Conservation (phyloP, 2,329 filamentous ascomycete species). For the Bipolaris zeicola region DNA sequence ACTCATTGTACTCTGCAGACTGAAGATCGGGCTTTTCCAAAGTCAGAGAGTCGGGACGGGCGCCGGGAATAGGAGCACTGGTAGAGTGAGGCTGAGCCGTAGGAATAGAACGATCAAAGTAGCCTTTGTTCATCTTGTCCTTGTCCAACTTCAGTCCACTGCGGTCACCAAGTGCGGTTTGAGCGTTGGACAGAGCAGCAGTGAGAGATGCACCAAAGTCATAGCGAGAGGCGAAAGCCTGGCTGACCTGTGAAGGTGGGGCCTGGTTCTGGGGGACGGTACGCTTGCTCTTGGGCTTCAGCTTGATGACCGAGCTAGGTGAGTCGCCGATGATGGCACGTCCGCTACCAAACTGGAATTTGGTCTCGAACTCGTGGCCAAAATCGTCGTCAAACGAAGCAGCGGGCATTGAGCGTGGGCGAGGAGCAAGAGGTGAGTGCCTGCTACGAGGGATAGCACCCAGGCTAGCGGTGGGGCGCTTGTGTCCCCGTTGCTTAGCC, state of each 20-base stretch:
- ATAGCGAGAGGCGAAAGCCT: slow-evolving; percentile 89
- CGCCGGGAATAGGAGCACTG: slow-evolving; percentile 46
- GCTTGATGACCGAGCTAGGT: slow-evolving; percentile 63
- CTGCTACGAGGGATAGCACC: slow-evolving; percentile 57
- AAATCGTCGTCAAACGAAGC: slow-evolving; percentile 71
- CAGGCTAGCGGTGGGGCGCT: slow-evolving; percentile 56
- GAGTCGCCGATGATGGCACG: slow-evolving; percentile 63
- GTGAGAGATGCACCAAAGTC: slow-evolving; percentile 93
- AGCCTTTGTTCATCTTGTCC: slow-evolving; percentile 28
- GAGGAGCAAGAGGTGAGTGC: slow-evolving; percentile 53
- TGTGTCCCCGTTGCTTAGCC: slow-evolving; percentile 59
- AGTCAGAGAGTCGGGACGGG: slow-evolving; percentile 60
- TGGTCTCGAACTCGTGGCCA: slow-evolving; percentile 60
- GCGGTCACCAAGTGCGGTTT: slow-evolving; percentile 65
- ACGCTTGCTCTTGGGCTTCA: slow-evolving; percentile 71
- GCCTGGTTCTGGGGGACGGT: slow-evolving; percentile 64
- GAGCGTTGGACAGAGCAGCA: slow-evolving; percentile 78
- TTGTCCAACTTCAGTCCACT: slow-evolving; percentile 52
- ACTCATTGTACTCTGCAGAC: slow-evolving; percentile 91
- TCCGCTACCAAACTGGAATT: slow-evolving; percentile 52
- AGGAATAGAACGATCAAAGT: slow-evolving; percentile 50
- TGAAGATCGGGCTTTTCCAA: slow-evolving; percentile 73
- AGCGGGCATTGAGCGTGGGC: slow-evolving; percentile 56
- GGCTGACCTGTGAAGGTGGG: slow-evolving; percentile 59
- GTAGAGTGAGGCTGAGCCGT: slow-evolving; percentile 41